Evolutionary conservation across 1,284 basidiomycete genomes (phyloP).

Genomic region (Moesziomyces aphidis): DNA sequence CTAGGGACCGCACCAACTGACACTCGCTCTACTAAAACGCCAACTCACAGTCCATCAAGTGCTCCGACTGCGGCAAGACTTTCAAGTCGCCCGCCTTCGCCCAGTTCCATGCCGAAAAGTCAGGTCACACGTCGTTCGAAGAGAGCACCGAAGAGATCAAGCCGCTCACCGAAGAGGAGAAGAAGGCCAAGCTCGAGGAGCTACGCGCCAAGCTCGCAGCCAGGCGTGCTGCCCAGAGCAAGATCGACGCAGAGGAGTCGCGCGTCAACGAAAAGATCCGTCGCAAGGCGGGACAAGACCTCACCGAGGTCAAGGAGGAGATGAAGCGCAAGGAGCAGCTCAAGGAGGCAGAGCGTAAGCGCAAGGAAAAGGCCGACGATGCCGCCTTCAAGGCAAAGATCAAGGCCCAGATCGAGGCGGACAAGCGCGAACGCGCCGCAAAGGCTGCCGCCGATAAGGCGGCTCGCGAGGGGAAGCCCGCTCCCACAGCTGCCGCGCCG

Average conservation of each 20-base stretch:
- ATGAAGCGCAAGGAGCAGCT: slow-evolving; percentile 64
- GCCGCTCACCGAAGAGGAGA: slow-evolving; percentile 95
- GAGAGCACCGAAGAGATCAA: slow-evolving; percentile 95
- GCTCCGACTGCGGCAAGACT: slow-evolving; percentile 62
- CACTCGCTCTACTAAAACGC: neutral
- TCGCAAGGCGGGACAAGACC: slow-evolving; percentile 65
- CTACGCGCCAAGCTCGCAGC: slow-evolving; percentile 60
- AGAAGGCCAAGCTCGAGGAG: slow-evolving; percentile 82
- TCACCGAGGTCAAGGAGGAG: slow-evolving; percentile 56
- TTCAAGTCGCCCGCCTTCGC: slow-evolving; percentile 85
- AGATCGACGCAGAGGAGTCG: slow-evolving; percentile 55
- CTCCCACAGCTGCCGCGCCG: slow-evolving; percentile 9
- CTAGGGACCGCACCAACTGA: too few species aligned
- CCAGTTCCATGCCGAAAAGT: slow-evolving; percentile 93
- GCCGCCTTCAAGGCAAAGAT: slow-evolving; percentile 61
- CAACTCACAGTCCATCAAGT: slow-evolving; percentile 58
- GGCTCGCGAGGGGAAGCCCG: slow-evolving; percentile 46
- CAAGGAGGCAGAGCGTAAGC: slow-evolving; percentile 63
- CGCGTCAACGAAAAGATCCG: slow-evolving; percentile 66
- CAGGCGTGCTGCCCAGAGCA: slow-evolving; percentile 60
- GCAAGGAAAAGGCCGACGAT: slow-evolving; percentile 61
- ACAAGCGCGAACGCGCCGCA: slow-evolving; percentile 64
- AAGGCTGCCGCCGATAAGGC: slow-evolving; percentile 64
- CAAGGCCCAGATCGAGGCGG: slow-evolving; percentile 65
- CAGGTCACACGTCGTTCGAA: slow-evolving; percentile 86